These are phyloP conservation scores for Casuarina cunninghamiana DNA, from an alignment of 306 rosid genomes.

Conservation along the genomic window DNA sequence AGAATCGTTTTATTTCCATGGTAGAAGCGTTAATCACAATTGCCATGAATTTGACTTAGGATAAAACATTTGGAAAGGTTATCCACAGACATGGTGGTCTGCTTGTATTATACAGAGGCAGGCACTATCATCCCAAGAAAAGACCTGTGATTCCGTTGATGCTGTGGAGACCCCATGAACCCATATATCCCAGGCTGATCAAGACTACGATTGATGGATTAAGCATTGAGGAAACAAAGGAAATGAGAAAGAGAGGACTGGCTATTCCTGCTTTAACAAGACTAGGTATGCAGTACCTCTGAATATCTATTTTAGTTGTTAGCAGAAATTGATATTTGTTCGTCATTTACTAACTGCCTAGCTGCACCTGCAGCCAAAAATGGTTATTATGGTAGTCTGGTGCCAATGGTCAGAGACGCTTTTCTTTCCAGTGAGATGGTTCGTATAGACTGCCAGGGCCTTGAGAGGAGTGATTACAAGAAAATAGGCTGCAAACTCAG, in stretches of 20 bases:
- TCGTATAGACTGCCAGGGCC: constrained; percentile 85
- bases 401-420: constrained; percentile 94
- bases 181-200: constrained; percentile 82
- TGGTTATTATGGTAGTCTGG: constrained; percentile 77
- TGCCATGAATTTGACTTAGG: constrained; percentile 55
- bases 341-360: constrained; percentile 19
- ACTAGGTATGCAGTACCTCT: constrained; percentile 49
- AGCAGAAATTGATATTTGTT: background rate
- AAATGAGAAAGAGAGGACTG: constrained; percentile 83
- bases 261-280: constrained; percentile 79
- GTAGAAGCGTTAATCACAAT: constrained; percentile 9
- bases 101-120: constrained; percentile 81
- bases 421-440: constrained; percentile 67
- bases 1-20: constrained; percentile 6
- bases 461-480: constrained; percentile 90
- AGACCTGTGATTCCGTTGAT: constrained; percentile 81
- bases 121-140: constrained; percentile 68
- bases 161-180: constrained; percentile 97
- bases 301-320: constrained; percentile 1
- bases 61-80: constrained; percentile 83
- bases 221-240: constrained; percentile 80
- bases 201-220: constrained; percentile 87
- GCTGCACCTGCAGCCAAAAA: constrained; percentile 70
- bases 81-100: constrained; percentile 75
- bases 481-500: constrained; percentile 94